Evolutionary conservation across 2,329 filamentous ascomycete species (phyloP), one percentile per base, ranked within the genome.

Genomic region (Helicocarpus griseus): DNA sequence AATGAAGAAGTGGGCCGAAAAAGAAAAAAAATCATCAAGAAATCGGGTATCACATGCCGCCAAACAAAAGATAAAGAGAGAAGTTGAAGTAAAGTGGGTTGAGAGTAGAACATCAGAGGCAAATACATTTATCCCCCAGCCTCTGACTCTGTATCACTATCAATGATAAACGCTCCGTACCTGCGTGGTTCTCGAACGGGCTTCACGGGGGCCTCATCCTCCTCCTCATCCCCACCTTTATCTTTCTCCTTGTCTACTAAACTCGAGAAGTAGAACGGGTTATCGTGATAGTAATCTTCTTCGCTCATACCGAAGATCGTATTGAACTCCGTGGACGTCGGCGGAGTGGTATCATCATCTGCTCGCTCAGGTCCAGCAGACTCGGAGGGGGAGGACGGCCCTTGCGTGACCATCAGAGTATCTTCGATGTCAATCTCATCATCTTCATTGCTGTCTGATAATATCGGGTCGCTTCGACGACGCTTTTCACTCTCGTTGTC

Each of bases 71-170:
- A 35, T 11, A 35, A 14, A 35, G 17, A 9, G 17, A 22, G 8
- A 31, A 28, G 33, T n/a, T 43, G 19, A 33, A 19, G 8, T 17
- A 29, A 3, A 7, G 17, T 13, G 4, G 8, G 22, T 11, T 21
- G 3, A 22, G 8, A 21, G n/a, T 19, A 14, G 14, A n/a, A 26
- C 6, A 35, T 13, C 28, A 46, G 14, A n/a, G 6, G n/a, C 14
- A 8, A 7, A 24, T 21, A 11, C 14, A n/a, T n/a, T n/a, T 47
- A 47, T 2, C 11, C 31, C 17, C 31, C 29, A 36, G 36, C 19
- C 22, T 39, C 26, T 26, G 40, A 73, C 53, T 73, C 70, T 4
- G 70, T 72, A 50, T 73, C 70, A 53, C 68, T 71, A 13, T 72
- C 70, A 53, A 73, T 61, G 29, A 72, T 65, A 57, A 73, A 71